phyloP scores from a whole-genome alignment of 768 basidiomycete species.

The Agrocybe chaxingu region DNA sequence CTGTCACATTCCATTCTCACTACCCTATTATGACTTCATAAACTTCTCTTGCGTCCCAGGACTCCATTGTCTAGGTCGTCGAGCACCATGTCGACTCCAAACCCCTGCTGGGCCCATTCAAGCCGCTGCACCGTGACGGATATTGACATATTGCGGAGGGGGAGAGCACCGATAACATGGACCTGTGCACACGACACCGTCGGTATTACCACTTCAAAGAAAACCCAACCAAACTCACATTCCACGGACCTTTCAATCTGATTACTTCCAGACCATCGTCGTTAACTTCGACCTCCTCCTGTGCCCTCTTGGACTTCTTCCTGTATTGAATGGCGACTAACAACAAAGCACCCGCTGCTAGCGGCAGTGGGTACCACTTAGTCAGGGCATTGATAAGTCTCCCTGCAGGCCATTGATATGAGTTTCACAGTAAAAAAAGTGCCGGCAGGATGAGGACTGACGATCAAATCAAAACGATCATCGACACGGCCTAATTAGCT shows the following conservation, averaged over 20 bases:
- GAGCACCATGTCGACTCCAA: no score
- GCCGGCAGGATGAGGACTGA: constrained; percentile 18
- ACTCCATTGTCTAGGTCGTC: no score
- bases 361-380: constrained; percentile 92
- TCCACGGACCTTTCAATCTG: constrained; percentile 87
- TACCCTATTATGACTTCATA: no score
- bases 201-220: neutral
- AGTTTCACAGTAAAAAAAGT: neutral
- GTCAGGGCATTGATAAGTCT: constrained; percentile 76
- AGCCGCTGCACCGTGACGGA: no score
- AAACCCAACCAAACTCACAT: constrained; percentile 48
- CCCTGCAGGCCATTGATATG: constrained; percentile 31
- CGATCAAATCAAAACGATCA: no score
- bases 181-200: constrained; percentile 46
- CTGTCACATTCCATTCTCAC: no score
- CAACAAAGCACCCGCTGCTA: constrained; percentile 87
- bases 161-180: constrained; percentile 94
- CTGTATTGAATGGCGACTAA: constrained; percentile 78
- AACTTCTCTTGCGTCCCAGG: no score
- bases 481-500: no score
- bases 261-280: constrained; percentile 82
- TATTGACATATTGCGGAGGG: constrained; percentile 92
- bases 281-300: constrained; percentile 71
- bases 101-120: no score
- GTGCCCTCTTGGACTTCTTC: constrained; percentile 45